Base-by-base conservation (phyloP, 2,329 filamentous ascomycete genomes). In the Xylariaceae sp. region DNA sequence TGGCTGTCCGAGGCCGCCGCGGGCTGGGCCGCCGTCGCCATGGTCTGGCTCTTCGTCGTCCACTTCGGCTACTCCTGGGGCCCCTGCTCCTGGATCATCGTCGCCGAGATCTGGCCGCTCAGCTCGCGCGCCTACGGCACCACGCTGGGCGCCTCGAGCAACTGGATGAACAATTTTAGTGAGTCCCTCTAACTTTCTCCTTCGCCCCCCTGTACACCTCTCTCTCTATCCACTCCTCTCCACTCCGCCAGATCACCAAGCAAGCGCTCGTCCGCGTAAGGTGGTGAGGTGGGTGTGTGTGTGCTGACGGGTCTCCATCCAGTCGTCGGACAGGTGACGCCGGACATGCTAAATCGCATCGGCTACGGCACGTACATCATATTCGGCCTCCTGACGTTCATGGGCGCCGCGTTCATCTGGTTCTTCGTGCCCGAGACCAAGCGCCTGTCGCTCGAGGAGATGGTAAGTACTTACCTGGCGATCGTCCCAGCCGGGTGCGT, bases 1-100 rank as follows among this genome's bases (percentile, higher is more conserved):
- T 88, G 80, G 66, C 52, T 57, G 0, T 51, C 61, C 0, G 70
- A 86, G 40, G 47, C 55, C 5, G 72, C 70, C 0, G 78, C 80
- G 0, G 82, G 82, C 1, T 88, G 83, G 83, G 82, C 80, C 0
- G 79, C 70, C 5, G 64, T 70, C 2, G 60, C 53, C 33, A 80
- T 83, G 72, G 75, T 83, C 7, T 87, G 82, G 81, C 65, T 88
- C 0, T 87, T 83, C 43, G 76, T 84, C 18, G 64, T 84, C 19
- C 73, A 83, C 56, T 88, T 88, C 49, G 83, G 79, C 19, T 86
- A 84, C 52, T 77, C 72, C 0, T 88, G 82, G 82, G 80, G 81
- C 0, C 82, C 81, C 3, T 80, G 76, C 46, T 72, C 77, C 0
- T 87, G 83, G 83, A 83, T 85, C 39, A 67, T 88, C 35, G 71